phyloP scores from a whole-genome alignment of 1,284 basidiomycete genomes.

The Trametes sp. region DNA sequence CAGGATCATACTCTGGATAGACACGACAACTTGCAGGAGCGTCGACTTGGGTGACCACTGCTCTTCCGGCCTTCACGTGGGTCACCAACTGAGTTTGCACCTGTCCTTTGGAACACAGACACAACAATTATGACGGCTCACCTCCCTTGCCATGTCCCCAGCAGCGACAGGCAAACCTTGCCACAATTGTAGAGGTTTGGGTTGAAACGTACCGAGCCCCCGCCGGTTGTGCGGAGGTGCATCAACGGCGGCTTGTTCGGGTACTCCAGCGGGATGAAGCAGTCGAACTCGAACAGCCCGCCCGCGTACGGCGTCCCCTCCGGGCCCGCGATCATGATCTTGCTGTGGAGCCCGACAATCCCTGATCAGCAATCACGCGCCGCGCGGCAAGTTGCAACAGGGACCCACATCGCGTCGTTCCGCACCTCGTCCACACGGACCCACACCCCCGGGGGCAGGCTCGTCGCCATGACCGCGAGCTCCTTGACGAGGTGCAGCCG shows the following conservation, averaged over 20 bases:
- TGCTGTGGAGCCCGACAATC: conserved; percentile 42
- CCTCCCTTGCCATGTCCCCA: conserved; percentile 61
- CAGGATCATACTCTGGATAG: conserved; percentile 66
- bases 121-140: conserved; percentile 36
- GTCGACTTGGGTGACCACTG: conserved; percentile 61
- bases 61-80: conserved; percentile 53
- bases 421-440: conserved; percentile 63
- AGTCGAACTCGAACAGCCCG: conserved; percentile 66
- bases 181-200: conserved; percentile 60
- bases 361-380: background rate
- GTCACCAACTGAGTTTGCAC: background rate
- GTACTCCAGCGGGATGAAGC: conserved; percentile 59
- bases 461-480: conserved; percentile 60
- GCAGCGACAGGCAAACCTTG: conserved; percentile 60
- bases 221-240: conserved; percentile 60
- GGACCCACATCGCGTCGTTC: conserved; percentile 58
- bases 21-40: conserved; percentile 60
- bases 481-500: conserved; percentile 62
- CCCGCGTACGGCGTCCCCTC: conserved; percentile 60
- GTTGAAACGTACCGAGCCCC: conserved; percentile 59
- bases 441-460: conserved; percentile 61
- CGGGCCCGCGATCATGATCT: conserved; percentile 64
- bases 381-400: background rate
- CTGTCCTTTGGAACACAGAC: no score
- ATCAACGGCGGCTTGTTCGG: conserved; percentile 54